Evolutionary conservation across 2,329 filamentous ascomycete species (phyloP), one percentile per base, ranked within the genome.

Genomic region (Monilinia fructicola): DNA sequence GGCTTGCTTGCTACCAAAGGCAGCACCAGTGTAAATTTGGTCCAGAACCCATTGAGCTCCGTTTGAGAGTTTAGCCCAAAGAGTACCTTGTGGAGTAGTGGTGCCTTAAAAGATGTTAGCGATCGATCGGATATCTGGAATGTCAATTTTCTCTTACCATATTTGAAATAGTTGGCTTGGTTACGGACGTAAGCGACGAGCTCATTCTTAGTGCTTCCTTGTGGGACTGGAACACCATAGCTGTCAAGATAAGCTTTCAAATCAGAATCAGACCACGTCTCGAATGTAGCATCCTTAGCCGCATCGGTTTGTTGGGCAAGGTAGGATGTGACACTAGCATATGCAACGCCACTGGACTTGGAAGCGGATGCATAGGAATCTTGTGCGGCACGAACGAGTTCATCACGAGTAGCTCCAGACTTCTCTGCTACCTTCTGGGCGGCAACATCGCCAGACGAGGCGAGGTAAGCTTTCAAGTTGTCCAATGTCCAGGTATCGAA

Each of bases 221-320:
- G 74, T 54, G 72, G 73, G 50, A 74, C 74, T 2, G 70, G 67
- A 52, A 94, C 80, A 48, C 91, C 91, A 70, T 92, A 94, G 69
- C 87, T 90, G 75, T 94, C 91, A 9, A 94, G 84, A 74, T 93
- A 94, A 1, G 85, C 80, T 82, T 94, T 93, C 69, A 95, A 81
- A 35, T 68, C 73, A 52, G 82, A 84, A 60, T 83, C 80, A 31
- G 82, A 90, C 91, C 91, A 94, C 0, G 85, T 85, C 63, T 92
- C 87, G 70, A 94, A 94, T 1, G 85, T 81, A 31, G 78, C 82
- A 58, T 86, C 81, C 80, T 91, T 92, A 58, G 83, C 89, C 12
- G 84, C 76, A 66, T 84, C 84, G 5, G 90, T 91, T 38, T 87
- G 86, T 67, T 86, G 80, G 12, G 88, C 80, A 3, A 93, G 81